Conservation (phyloP, 495 filamentous ascomycete species). For the Monascus purpureus region DNA sequence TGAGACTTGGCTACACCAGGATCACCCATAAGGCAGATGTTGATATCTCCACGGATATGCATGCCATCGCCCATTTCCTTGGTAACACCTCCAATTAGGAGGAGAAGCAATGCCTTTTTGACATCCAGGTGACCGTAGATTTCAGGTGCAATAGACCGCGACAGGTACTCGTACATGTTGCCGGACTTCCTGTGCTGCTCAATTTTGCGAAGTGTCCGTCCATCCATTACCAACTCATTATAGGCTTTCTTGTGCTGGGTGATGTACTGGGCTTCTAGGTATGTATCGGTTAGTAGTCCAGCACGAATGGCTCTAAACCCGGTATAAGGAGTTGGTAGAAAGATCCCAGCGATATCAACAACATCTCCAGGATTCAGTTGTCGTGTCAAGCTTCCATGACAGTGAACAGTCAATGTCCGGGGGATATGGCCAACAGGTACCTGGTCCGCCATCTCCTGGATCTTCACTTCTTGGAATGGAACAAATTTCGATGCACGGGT, state of each 20-base stretch:
- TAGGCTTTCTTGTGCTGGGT: slow-evolving; percentile 97
- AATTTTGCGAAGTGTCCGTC: slow-evolving; percentile 63
- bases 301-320: slow-evolving; percentile 95
- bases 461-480: slow-evolving; percentile 96
- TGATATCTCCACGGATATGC: slow-evolving; percentile 96
- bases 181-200: slow-evolving; percentile 66
- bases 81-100: slow-evolving; percentile 90
- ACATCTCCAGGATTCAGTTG: slow-evolving; percentile 88
- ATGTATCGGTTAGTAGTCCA: slow-evolving; percentile 89
- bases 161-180: slow-evolving; percentile 85
- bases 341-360: slow-evolving; percentile 85
- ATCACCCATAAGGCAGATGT: slow-evolving; percentile 97
- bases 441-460: slow-evolving; percentile 97
- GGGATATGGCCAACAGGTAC: slow-evolving; percentile 97
- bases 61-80: slow-evolving; percentile 98
- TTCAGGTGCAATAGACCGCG: slow-evolving; percentile 92
- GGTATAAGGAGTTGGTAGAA: slow-evolving; percentile 93
- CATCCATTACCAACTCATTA: slow-evolving; percentile 69
- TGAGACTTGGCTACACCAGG: slow-evolving; percentile 99
- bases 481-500: slow-evolving; percentile 92
- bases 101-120: slow-evolving; percentile 89
- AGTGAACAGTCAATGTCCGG: slow-evolving; percentile 74
- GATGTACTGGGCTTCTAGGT: slow-evolving; percentile 86
- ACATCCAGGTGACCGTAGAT: slow-evolving; percentile 95
- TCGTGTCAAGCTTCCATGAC: slow-evolving; percentile 71